A percentile compares a stretch with the other conserved stretches of the same genome.
Evolutionary conservation across 2,329 filamentous ascomycete genomes (phyloP).

Genomic region (Akanthomyces uredinophilus): DNA sequence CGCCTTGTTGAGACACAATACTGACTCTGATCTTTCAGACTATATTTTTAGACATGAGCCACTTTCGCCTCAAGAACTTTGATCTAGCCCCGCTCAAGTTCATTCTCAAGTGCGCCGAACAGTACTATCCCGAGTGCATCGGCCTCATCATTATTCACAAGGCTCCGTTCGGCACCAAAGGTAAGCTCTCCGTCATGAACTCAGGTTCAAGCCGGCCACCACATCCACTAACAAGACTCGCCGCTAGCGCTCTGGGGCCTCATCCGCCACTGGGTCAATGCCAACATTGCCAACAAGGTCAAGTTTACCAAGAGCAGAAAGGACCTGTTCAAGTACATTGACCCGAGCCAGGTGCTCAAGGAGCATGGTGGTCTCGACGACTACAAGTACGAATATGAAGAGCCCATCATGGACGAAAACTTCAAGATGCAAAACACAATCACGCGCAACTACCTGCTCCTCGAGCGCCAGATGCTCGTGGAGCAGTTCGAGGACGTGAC

Average conservation of each 20-base stretch:
- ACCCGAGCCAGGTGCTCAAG: slow-evolving; percentile 60
- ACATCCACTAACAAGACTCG: neutral
- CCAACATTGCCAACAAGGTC: slow-evolving; percentile 82
- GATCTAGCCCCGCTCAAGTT: slow-evolving; percentile 90
- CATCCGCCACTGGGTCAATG: slow-evolving; percentile 85
- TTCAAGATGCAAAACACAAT: slow-evolving; percentile 56
- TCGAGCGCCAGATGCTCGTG: slow-evolving; percentile 56
- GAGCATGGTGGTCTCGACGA: slow-evolving; percentile 77
- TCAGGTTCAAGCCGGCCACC: slow-evolving; percentile 17
- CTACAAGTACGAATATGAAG: slow-evolving; percentile 72
- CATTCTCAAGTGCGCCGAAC: slow-evolving; percentile 94
- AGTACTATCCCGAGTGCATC: slow-evolving; percentile 85
- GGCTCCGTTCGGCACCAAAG: slow-evolving; percentile 86
- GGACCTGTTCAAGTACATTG: slow-evolving; percentile 70
- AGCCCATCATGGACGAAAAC: slow-evolving; percentile 69
- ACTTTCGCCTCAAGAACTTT: slow-evolving; percentile 86
- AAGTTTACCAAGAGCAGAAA: slow-evolving; percentile 74
- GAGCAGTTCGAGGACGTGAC: slow-evolving; percentile 68
- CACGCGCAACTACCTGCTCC: slow-evolving; percentile 55
- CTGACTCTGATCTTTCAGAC: slow-evolving; percentile 48
- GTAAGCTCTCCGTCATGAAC: slow-evolving; percentile 34
- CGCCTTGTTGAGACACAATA: neutral
- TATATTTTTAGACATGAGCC: slow-evolving; percentile 84
- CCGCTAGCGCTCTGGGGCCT: slow-evolving; percentile 73
- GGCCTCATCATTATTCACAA: slow-evolving; percentile 85